Evolutionary conservation across 106 monocot species (phyloP), one percentile per base, ranked within the genome.

Genomic region (Alisma plantagoaquatica): DNA sequence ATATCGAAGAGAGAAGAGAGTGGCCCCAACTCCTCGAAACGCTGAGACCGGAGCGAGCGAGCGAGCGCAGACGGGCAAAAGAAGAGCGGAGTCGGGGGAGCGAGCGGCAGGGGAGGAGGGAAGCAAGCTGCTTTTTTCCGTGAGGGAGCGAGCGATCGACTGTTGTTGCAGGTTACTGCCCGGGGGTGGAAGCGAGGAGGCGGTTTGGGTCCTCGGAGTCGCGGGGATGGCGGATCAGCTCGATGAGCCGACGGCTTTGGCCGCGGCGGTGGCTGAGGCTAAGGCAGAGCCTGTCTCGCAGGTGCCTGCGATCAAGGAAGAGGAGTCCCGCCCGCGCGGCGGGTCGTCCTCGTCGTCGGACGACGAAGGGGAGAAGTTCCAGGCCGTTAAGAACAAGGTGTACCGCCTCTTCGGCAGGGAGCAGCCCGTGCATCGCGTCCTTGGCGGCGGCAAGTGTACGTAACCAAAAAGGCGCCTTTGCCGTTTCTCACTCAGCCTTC

Each of bases 401-500:
- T 58, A 30, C 31, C 56, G 77, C 17, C 67, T 67, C 14, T 67
- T 72, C 56, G 72, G 72, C 2, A 57, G 68, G 44, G 61, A 77
- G 45, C 51, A 63, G 5, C 33, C 72, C 21, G 47, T 77, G 15
- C 77, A 77, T 31, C 9, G 41, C 16, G 77, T 68, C 18, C 44
- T 77, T 42, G 77, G 77, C 58, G 77, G 77, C 44, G 73, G 77
- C 6, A 73, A 68, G 56, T 29, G 77, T 77, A 59, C 20, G 75
- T n/a, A n/a, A n/a, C n/a, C n/a, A n/a, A n/a, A n/a, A n/a, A n/a
- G n/a, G n/a, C n/a, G n/a, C n/a, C n/a, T n/a, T n/a, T n/a, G n/a
- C n/a, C n/a, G n/a, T n/a, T n/a, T n/a, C n/a, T n/a, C n/a, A n/a
- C n/a, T n/a, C n/a, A n/a, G n/a, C n/a, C n/a, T n/a, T n/a, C n/a